Conservation (phyloP, 768 basidiomycete genomes). For the Panus rudis region DNA sequence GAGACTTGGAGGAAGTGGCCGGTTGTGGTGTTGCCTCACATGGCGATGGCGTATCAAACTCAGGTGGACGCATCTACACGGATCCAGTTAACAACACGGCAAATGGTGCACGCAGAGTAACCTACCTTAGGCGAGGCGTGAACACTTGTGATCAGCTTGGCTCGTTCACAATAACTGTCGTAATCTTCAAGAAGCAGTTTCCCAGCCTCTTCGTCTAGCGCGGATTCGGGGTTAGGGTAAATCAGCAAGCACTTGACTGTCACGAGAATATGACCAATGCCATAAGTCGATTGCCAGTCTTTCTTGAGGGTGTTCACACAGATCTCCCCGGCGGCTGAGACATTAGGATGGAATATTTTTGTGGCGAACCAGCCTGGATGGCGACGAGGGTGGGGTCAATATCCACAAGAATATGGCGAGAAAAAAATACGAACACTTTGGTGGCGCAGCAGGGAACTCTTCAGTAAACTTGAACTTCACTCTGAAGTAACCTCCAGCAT, state of each 20-base stretch:
- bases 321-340: conserved; percentile 84
- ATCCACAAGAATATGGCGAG: not conserved
- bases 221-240: conserved; percentile 95
- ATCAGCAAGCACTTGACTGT: conserved; percentile 95
- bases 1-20: conserved; percentile 12
- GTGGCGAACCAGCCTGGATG: conserved; percentile 77
- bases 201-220: conserved; percentile 93
- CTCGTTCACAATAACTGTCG: conserved; percentile 78
- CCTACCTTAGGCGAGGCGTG: conserved; percentile 79
- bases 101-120: not conserved
- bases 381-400: conserved; percentile 2
- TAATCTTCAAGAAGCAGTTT: conserved; percentile 89
- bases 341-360: conserved; percentile 97
- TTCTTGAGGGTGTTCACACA: conserved; percentile 98
- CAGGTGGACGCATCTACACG: conserved; percentile 41
- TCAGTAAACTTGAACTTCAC: conserved; percentile 85
- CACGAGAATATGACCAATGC: conserved; percentile 85
- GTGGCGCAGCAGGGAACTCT: conserved; percentile 90
- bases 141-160: conserved; percentile 82
- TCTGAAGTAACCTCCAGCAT: conserved; percentile 64
- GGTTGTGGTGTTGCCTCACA: conserved; percentile 12
- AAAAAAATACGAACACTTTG: conserved; percentile 66
- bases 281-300: conserved; percentile 90
- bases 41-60: conserved; percentile 53
- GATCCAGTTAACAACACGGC: not conserved